Evolutionary conservation across 2,329 filamentous ascomycete genomes (phyloP).

Genomic region (Annulohypoxylon truncatum): DNA sequence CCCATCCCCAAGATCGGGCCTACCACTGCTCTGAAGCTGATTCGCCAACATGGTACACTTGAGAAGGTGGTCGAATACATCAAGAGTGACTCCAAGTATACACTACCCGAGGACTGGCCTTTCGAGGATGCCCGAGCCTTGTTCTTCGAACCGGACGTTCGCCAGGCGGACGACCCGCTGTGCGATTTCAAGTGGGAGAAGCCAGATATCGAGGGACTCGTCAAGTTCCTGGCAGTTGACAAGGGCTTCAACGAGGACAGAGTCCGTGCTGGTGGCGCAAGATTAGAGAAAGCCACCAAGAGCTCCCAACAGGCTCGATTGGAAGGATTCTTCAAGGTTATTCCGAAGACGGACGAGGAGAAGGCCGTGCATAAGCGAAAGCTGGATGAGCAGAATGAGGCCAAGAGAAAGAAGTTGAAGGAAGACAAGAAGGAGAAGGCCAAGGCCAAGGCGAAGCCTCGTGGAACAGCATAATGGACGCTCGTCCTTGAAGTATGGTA

Average conservation of each 20-base stretch:
- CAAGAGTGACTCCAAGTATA: slow-evolving; percentile 80
- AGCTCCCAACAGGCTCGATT: slow-evolving; percentile 88
- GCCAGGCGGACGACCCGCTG: slow-evolving; percentile 80
- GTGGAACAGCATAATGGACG: slow-evolving; percentile 57
- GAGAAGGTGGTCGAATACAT: slow-evolving; percentile 88
- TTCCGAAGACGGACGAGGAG: slow-evolving; percentile 88
- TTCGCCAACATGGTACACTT: slow-evolving; percentile 88
- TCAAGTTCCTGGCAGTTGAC: slow-evolving; percentile 90
- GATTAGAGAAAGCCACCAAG: slow-evolving; percentile 91
- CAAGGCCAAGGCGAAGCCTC: slow-evolving; percentile 86
- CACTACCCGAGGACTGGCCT: slow-evolving; percentile 95
- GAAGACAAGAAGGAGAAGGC: slow-evolving; percentile 96
- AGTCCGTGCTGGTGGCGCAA: slow-evolving; percentile 80
- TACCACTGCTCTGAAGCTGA: slow-evolving; percentile 90
- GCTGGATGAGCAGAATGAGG: slow-evolving; percentile 89
- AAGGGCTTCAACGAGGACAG: slow-evolving; percentile 98
- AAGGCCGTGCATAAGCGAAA: slow-evolving; percentile 90
- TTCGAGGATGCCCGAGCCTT: slow-evolving; percentile 90
- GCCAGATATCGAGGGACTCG: slow-evolving; percentile 88
- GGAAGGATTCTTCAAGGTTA: slow-evolving; percentile 96
- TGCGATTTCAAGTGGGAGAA: slow-evolving; percentile 99
- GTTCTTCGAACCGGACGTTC: slow-evolving; percentile 92
- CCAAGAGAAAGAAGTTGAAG: slow-evolving; percentile 96
- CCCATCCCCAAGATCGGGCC: slow-evolving; percentile 95
- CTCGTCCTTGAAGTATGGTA: neutral